Conservation (phyloP, 192 early-diverging fungal genomes). For the Rhizophagus clarus region DNA sequence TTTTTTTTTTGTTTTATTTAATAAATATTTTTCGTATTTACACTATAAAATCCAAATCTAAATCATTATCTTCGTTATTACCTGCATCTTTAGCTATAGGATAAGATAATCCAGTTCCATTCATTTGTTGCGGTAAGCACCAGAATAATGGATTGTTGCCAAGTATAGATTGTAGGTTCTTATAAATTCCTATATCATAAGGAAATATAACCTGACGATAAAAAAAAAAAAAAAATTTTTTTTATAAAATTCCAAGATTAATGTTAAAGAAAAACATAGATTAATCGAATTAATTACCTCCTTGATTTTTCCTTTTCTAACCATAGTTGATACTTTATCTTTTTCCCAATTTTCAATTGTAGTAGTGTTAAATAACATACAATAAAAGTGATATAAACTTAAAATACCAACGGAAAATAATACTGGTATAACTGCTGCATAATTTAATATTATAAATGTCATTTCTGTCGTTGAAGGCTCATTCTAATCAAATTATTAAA, state of each 20-base stretch:
- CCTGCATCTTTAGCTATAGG: conserved; percentile 47
- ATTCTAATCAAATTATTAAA: conserved; percentile 31
- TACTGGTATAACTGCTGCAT: conserved; percentile 69
- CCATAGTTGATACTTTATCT: conserved; percentile 64
- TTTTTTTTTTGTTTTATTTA: too few relatives aligned
- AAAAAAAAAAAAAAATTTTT: neutral
- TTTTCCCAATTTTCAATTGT: conserved; percentile 87
- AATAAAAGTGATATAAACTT: conserved; percentile 71
- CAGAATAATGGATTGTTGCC: conserved; percentile 72
- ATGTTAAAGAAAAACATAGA: too few relatives aligned
- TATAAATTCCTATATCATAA: conserved; percentile 76
- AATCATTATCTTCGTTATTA: conserved; percentile 21
- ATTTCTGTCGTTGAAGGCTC: conserved; percentile 65
- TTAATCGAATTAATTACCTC: conserved; percentile 38
- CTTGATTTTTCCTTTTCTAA: conserved; percentile 60
- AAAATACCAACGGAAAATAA: conserved; percentile 72
- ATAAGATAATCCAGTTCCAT: conserved; percentile 72
- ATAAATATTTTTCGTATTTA: neutral
- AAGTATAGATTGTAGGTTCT: conserved; percentile 77
- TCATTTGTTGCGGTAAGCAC: conserved; percentile 67
- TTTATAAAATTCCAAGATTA: too few relatives aligned
- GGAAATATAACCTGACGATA: conserved; percentile 60
- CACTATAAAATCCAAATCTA: conserved; percentile 28
- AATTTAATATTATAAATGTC: conserved; percentile 73
- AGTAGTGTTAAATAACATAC: conserved; percentile 68